Evolutionary conservation across 2,329 filamentous ascomycete species (phyloP).

Genomic region (Alternaria incomplexa): DNA sequence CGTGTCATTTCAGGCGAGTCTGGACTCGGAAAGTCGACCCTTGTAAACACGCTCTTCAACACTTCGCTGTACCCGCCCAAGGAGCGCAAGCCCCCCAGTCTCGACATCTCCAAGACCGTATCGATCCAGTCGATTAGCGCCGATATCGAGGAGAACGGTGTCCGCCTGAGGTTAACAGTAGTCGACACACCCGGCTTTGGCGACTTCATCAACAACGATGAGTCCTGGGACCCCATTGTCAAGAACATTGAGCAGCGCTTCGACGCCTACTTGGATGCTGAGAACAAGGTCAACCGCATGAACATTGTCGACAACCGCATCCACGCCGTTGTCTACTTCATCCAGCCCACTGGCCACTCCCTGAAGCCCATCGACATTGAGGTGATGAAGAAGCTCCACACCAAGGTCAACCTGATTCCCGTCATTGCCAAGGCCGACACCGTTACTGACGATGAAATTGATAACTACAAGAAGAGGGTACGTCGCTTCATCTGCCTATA

Average conservation of each 20-base stretch:
- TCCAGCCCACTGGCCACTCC: slow-evolving; percentile 97
- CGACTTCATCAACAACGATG: slow-evolving; percentile 99
- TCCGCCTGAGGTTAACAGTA: slow-evolving; percentile 92
- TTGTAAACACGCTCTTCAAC: slow-evolving; percentile 99
- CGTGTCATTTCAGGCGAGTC: slow-evolving; percentile 77
- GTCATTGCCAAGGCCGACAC: slow-evolving; percentile 99
- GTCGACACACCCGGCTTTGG: slow-evolving; percentile 98
- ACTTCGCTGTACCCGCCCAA: slow-evolving; percentile 98
- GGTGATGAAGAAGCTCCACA: slow-evolving; percentile 98
- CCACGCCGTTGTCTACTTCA: slow-evolving; percentile 99
- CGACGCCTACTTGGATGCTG: slow-evolving; percentile 96
- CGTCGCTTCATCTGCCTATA: slow-evolving; percentile 48
- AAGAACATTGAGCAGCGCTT: slow-evolving; percentile 99
- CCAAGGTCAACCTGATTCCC: slow-evolving; percentile 99
- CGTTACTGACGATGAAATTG: slow-evolving; percentile 94
- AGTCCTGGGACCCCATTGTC: slow-evolving; percentile 98
- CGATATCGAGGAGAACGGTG: slow-evolving; percentile 94
- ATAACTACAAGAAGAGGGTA: slow-evolving; percentile 94
- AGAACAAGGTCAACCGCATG: slow-evolving; percentile 99
- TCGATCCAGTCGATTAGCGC: slow-evolving; percentile 62
- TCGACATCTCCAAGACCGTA: slow-evolving; percentile 90
- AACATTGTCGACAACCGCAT: slow-evolving; percentile 99
- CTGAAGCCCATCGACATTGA: slow-evolving; percentile 98
- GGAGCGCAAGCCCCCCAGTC: slow-evolving; percentile 96
- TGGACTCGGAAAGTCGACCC: slow-evolving; percentile 96